These are phyloP conservation scores for Populus euphratica DNA, from an alignment of 345 rosid species.

Conservation along the genomic window DNA sequence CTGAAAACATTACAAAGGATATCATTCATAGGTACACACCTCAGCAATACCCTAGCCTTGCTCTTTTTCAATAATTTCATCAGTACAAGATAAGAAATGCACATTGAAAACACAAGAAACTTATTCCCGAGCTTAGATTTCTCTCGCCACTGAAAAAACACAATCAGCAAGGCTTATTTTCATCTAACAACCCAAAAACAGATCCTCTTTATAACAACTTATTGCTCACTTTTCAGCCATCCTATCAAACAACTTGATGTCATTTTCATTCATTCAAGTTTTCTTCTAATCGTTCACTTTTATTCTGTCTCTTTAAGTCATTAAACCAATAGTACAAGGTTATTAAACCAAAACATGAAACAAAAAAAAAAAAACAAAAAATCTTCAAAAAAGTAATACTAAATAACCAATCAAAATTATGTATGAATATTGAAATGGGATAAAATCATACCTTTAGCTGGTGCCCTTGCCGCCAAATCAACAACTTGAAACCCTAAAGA, in stretches of 20 bases:
- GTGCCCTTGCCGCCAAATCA: slow-evolving; percentile 18
- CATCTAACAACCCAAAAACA: neutral
- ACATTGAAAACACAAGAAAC: neutral
- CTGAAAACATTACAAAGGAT: neutral
- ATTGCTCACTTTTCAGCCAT: neutral
- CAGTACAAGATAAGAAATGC: neutral
- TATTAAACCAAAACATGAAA: neutral
- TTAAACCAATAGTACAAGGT: neutral
- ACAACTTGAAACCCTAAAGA: slow-evolving; percentile 10
- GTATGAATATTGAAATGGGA: neutral
- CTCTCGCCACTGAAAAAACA: neutral
- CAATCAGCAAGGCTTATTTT: neutral
- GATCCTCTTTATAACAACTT: neutral
- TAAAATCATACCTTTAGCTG: slow-evolving; percentile 18
- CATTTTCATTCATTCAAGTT: neutral
- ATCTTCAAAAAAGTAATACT: too few relatives aligned
- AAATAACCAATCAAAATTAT: neutral
- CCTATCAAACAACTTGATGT: neutral
- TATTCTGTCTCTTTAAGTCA: neutral
- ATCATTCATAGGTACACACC: neutral
- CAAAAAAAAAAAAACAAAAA: neutral
- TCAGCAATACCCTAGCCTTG: neutral
- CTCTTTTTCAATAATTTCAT: neutral
- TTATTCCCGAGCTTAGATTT: neutral
- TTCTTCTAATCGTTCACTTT: neutral